Conservation (phyloP, 371 early-diverging fungal genomes). For the Actinomortierella wolfii region DNA sequence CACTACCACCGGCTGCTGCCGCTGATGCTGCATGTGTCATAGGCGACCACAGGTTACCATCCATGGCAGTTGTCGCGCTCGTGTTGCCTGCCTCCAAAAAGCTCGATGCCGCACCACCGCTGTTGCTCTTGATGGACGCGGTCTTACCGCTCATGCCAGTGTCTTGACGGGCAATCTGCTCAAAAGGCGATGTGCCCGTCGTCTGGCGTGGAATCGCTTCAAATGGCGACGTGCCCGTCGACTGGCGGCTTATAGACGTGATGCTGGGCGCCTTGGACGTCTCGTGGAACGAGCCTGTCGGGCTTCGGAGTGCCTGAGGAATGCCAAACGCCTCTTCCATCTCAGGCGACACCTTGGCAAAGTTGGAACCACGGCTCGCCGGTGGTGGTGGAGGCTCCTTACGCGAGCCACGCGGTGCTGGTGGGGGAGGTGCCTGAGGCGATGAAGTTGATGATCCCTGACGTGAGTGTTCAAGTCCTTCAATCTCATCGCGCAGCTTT, state of each 20-base stretch:
- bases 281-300: slow-evolving; percentile 42
- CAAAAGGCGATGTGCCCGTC: slow-evolving; percentile 19
- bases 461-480: neutral
- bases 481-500: slow-evolving; percentile 32
- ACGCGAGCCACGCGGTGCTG: slow-evolving; percentile 45
- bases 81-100: slow-evolving; percentile 7
- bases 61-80: slow-evolving; percentile 4
- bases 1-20: slow-evolving; percentile 1
- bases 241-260: slow-evolving; percentile 27
- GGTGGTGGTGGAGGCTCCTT: slow-evolving; percentile 48
- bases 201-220: slow-evolving; percentile 22
- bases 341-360: slow-evolving; percentile 23
- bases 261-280: slow-evolving; percentile 7
- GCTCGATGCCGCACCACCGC: slow-evolving; percentile 5
- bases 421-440: slow-evolving; percentile 21
- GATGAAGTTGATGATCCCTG: slow-evolving; percentile 6
- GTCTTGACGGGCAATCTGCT: slow-evolving; percentile 23
- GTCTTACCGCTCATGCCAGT: slow-evolving; percentile 27
- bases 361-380: slow-evolving; percentile 37
- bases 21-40: slow-evolving; percentile 28
- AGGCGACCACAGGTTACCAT: slow-evolving; percentile 35
- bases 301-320: slow-evolving; percentile 40
- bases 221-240: slow-evolving; percentile 38
- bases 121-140: slow-evolving; percentile 10
- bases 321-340: slow-evolving; percentile 45